Conservation (phyloP, 176 grass and related monocot species). For the Bromus sterilis region DNA sequence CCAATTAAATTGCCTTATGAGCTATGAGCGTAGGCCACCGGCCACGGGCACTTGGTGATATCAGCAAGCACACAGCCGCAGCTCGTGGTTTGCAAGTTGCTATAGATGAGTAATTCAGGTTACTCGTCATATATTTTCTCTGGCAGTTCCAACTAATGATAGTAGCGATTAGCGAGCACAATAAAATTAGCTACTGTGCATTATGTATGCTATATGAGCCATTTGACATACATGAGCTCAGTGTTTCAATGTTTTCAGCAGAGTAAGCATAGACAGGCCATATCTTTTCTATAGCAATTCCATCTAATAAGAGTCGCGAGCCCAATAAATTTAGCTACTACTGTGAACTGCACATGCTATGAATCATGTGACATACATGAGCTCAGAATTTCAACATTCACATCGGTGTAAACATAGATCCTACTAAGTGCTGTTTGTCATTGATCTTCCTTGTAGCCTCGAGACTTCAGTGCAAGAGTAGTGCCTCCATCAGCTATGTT, state of each 20-base stretch:
- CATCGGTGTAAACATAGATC: background rate
- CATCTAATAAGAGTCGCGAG: no score
- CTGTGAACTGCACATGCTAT: no score
- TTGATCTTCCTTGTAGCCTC: slow-evolving; percentile 34
- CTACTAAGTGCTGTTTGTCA: background rate
- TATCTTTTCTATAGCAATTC: no score
- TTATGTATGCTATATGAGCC: background rate
- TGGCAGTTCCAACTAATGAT: background rate
- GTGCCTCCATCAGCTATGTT: background rate
- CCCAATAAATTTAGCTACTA: no score
- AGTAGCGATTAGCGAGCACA: background rate
- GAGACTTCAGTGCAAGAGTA: slow-evolving; percentile 42
- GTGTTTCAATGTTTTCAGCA: no score
- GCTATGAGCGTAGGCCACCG: no score
- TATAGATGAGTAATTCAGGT: no score
- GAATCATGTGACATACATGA: background rate
- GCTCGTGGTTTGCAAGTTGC: background rate
- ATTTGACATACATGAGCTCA: no score
- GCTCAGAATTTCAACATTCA: background rate
- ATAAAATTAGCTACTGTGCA: background rate
- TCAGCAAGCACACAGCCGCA: background rate
- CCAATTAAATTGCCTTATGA: background rate
- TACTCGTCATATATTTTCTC: background rate
- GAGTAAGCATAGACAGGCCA: no score
- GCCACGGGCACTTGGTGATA: background rate